Conservation (phyloP, 805 yeast species). For the Cyberlindnera galapagoensis region DNA sequence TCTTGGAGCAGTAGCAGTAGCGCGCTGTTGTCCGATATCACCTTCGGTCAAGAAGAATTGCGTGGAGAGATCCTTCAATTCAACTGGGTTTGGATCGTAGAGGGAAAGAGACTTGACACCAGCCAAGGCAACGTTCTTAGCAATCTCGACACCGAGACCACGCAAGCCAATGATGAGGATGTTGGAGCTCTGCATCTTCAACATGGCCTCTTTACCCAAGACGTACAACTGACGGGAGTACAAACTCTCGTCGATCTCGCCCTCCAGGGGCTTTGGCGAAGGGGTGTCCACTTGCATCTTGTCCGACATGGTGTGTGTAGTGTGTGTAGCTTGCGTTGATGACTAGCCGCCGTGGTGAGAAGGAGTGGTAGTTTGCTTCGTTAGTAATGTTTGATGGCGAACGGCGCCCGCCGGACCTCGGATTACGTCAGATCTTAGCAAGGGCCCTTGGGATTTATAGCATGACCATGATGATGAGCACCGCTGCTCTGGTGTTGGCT, state of each 20-base stretch:
- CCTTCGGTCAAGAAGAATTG: slow-evolving; percentile 73
- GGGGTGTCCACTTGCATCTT: slow-evolving; percentile 40
- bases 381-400: too few relatives aligned
- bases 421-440: too few relatives aligned
- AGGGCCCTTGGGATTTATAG: too few relatives aligned
- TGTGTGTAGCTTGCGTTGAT: background rate
- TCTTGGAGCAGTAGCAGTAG: slow-evolving; percentile 56
- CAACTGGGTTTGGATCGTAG: slow-evolving; percentile 71
- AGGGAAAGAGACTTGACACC: slow-evolving; percentile 90
- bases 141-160: slow-evolving; percentile 94
- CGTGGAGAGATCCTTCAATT: slow-evolving; percentile 69
- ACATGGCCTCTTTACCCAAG: slow-evolving; percentile 96
- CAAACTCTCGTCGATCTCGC: slow-evolving; percentile 81
- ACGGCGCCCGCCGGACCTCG: too few relatives aligned
- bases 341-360: too few relatives aligned
- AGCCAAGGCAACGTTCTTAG: slow-evolving; percentile 93
- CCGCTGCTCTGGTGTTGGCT: too few relatives aligned
- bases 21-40: slow-evolving; percentile 79
- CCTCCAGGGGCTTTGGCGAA: slow-evolving; percentile 21
- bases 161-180: slow-evolving; percentile 86
- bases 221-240: slow-evolving; percentile 97
- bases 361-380: too few relatives aligned
- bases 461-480: too few relatives aligned
- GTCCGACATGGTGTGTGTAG: slow-evolving; percentile 21
- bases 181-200: slow-evolving; percentile 89